Evolutionary conservation across 371 early-diverging fungal genomes (phyloP).

Genomic region (Rhizopus delemar): DNA sequence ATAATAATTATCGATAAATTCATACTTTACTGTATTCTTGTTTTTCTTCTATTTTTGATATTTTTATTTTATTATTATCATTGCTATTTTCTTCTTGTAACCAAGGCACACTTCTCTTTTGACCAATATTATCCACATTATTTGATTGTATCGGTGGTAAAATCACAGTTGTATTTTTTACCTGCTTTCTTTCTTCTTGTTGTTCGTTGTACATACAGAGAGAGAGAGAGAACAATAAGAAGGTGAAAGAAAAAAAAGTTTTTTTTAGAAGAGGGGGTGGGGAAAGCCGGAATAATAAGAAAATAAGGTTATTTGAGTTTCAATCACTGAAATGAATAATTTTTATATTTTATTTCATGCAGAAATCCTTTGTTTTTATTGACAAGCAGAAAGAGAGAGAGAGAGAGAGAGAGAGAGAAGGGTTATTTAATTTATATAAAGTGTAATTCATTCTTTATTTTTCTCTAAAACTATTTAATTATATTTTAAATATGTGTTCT

Average conservation of each 20-base stretch:
- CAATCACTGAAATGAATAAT: background rate
- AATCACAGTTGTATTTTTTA: background rate
- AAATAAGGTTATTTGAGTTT: conserved; percentile 5
- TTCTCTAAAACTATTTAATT: too few relatives aligned
- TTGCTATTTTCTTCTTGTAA: background rate
- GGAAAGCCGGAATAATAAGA: conserved; percentile 1
- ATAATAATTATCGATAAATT: background rate
- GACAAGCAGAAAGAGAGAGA: too few relatives aligned
- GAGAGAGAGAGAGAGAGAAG: too few relatives aligned
- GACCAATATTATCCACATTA: conserved; percentile 2
- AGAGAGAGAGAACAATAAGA: background rate
- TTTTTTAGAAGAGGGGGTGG: background rate
- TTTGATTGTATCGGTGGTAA: conserved; percentile 1
- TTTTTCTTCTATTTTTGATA: background rate
- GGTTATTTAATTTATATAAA: too few relatives aligned
- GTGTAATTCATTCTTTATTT: too few relatives aligned
- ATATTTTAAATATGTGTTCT: too few relatives aligned
- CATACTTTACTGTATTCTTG: background rate
- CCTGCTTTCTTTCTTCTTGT: conserved; percentile 1
- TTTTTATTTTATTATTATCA: background rate
- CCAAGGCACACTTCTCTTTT: conserved; percentile 1
- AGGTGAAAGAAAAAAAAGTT: background rate
- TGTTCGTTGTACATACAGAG: background rate
- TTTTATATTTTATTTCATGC: too few relatives aligned
- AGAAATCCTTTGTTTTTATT: too few relatives aligned